phyloP scores from a whole-genome alignment of 2,329 filamentous ascomycete genomes.

The Colletotrichum melonis region DNA sequence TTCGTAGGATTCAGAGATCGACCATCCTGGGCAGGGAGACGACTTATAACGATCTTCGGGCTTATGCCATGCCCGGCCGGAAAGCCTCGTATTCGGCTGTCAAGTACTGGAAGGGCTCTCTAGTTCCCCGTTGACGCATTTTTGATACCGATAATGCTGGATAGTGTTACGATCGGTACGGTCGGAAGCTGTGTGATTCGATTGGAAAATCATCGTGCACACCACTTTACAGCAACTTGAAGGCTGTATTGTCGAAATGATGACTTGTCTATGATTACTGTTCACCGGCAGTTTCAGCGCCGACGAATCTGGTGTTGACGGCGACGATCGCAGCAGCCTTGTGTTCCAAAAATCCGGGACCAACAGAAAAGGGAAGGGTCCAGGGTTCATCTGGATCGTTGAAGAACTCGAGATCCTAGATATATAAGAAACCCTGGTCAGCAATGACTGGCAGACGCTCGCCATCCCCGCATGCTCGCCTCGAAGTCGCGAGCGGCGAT shows the following conservation, averaged over 20 bases:
- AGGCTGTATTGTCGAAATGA: background rate
- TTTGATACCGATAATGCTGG: background rate
- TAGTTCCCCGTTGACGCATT: background rate
- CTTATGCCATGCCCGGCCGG: background rate
- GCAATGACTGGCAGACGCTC: slow-evolving; percentile 1
- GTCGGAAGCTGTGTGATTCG: background rate
- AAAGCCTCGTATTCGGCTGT: background rate
- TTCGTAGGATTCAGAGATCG: background rate
- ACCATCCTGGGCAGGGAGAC: background rate
- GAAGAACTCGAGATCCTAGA: slow-evolving; percentile 25
- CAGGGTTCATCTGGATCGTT: slow-evolving; percentile 24
- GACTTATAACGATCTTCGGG: background rate
- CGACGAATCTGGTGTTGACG: background rate
- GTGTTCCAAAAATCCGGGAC: slow-evolving; percentile 24
- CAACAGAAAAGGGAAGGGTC: slow-evolving; percentile 19
- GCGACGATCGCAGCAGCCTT: slow-evolving; percentile 29
- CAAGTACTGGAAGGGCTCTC: background rate
- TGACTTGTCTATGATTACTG: background rate
- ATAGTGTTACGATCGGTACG: background rate
- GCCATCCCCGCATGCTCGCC: slow-evolving; percentile 26
- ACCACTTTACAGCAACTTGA: background rate
- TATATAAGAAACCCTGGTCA: slow-evolving; percentile 9
- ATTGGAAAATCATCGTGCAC: background rate
- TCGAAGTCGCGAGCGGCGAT: slow-evolving; percentile 20
- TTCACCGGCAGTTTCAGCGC: slow-evolving; percentile 21